Evolutionary conservation across 176 grass and related monocot genomes (phyloP), one percentile per base, ranked within the genome.

Genomic region (Rhynchospora pubera): DNA sequence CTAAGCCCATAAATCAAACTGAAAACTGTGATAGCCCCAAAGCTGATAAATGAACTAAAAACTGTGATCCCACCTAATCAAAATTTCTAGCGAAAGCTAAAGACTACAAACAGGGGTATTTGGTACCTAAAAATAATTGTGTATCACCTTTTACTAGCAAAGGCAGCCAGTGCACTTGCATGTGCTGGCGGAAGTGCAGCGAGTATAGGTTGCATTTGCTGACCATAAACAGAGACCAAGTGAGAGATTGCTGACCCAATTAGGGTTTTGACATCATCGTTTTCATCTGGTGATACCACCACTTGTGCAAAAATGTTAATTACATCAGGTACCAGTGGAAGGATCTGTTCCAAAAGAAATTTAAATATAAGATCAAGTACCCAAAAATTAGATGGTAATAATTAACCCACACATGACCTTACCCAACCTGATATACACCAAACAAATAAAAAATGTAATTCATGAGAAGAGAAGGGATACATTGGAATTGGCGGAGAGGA

Each of bases 161-260:
- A 96, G 77, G 91, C 77, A 53, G 93, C 91, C 80, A 99, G 86
- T 50, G 93, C 97, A 71, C 79, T 99, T 9, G 97, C 97, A 79
- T 96, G 87, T 64, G 82, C 86, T 12, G 93, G 89, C 57, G 91
- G 85, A 71, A 99, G 91, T 85, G 97, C 87, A 81, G 87, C 76
- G 57, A 99, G 65, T 86, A 96, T 89, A 65, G 93, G 93, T 64
- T 99, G 93, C 97, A 99, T 99, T 93, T 99, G 97, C 52, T 90
- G 91, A n/a, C 97, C 93, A 51, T 93, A 96, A 69, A 90, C 80
- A 24, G 93, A 99, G 79, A 99, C 76, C 86, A 99, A 89, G 85
- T 99, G 91, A 85, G 93, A 83, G 63, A 90, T 84, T 14, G 93
- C 91, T 74, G 86, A 82, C 67, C 91, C 97, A 87, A 99, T 91